Evolutionary conservation across 2,329 filamentous ascomycete species (phyloP).

Genomic region (Verticillium nonalfalfae): DNA sequence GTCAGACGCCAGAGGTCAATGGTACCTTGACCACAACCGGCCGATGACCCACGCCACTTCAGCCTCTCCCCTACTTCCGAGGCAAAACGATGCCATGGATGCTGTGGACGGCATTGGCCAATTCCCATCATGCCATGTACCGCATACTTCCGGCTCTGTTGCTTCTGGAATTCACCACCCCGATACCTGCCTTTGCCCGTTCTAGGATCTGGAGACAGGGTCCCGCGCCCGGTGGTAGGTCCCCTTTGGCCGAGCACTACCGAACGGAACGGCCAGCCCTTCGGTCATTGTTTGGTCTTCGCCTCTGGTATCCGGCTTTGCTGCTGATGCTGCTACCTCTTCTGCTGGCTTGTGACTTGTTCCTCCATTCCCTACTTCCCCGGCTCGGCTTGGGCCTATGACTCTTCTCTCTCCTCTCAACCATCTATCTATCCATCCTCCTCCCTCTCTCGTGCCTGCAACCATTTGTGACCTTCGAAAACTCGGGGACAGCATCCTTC

Average conservation of each 20-base stretch:
- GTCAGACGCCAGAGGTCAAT: background rate
- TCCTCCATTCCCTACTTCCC: background rate
- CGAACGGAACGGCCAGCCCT: background rate
- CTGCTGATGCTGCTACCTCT: background rate
- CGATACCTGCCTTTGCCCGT: background rate
- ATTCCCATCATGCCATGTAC: background rate
- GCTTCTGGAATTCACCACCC: background rate
- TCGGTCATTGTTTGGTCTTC: background rate
- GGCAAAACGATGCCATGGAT: background rate
- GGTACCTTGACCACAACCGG: background rate
- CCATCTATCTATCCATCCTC: constrained; percentile 4
- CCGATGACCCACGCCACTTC: background rate
- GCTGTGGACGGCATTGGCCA: background rate
- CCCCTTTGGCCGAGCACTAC: constrained; percentile 3
- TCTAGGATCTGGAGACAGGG: background rate
- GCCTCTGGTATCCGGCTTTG: background rate
- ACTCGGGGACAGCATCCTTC: constrained; percentile 9
- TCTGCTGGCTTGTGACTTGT: constrained; percentile 14
- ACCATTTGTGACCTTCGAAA: background rate
- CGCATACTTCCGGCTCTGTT: background rate
- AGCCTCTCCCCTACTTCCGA: background rate
- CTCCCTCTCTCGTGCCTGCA: constrained; percentile 2
- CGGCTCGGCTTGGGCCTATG: background rate
- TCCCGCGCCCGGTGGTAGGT: background rate
- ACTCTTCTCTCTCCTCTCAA: constrained; percentile 6